Evolutionary conservation across 371 early-diverging fungal genomes (phyloP).

Genomic region (Lichtheimia ornata): DNA sequence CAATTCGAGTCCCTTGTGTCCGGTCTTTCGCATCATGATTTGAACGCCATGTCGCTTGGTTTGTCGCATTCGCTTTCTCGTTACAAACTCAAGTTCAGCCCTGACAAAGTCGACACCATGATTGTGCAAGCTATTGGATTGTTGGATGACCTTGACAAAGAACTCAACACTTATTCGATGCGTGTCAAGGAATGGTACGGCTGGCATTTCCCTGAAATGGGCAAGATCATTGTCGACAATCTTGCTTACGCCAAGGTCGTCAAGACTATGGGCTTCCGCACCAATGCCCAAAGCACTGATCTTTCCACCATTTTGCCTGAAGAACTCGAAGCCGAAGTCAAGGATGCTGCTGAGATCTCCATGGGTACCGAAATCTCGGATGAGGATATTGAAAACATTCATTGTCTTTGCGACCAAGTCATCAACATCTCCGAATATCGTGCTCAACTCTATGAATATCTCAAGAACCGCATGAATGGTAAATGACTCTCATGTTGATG

Average conservation of each 20-base stretch:
- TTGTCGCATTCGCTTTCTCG: constrained; percentile 83
- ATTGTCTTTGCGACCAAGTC: constrained; percentile 80
- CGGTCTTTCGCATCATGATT: constrained; percentile 73
- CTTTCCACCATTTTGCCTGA: constrained; percentile 86
- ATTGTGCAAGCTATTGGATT: constrained; percentile 94
- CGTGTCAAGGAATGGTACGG: constrained; percentile 95
- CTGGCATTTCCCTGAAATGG: constrained; percentile 93
- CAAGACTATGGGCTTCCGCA: constrained; percentile 76
- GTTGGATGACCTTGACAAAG: constrained; percentile 94
- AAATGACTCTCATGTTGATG: not conserved
- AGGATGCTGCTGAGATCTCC: constrained; percentile 85
- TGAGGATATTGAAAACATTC: constrained; percentile 88
- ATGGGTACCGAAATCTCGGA: constrained; percentile 96
- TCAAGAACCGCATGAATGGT: constrained; percentile 85
- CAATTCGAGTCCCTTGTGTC: constrained; percentile 74
- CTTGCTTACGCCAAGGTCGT: constrained; percentile 75
- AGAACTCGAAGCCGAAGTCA: constrained; percentile 82
- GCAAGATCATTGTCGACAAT: constrained; percentile 77
- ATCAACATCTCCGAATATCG: constrained; percentile 87
- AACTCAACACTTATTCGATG: constrained; percentile 98
- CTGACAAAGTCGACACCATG: constrained; percentile 95
- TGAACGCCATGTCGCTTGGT: constrained; percentile 85
- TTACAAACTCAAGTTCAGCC: constrained; percentile 90
- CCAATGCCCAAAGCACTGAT: constrained; percentile 75
- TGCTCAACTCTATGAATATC: constrained; percentile 84